A percentile compares a stretch with the other conserved stretches of the same genome.
These are phyloP conservation scores for Eimeria maxima DNA, from an alignment of 169 alveolate genomes.

Conservation along the genomic window DNA sequence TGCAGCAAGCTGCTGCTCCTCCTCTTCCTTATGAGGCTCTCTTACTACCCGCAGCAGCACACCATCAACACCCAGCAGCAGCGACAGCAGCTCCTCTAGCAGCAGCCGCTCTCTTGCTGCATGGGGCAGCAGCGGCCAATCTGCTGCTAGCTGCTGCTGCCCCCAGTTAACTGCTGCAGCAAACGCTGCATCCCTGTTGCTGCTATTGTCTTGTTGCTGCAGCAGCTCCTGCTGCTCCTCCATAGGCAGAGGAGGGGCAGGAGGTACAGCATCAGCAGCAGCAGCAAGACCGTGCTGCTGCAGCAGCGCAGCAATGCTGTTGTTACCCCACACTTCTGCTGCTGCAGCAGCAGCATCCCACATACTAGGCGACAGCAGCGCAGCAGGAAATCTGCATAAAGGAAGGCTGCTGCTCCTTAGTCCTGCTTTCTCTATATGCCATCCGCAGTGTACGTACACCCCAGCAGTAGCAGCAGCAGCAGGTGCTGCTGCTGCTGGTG, in stretches of 20 bases:
- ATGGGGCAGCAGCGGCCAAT: conserved; percentile 34
- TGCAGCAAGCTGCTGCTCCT: conserved; percentile 3
- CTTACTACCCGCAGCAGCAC: conserved; percentile 43
- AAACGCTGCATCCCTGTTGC: not conserved
- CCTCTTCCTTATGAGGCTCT: not conserved
- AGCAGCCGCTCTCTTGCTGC: conserved; percentile 56
- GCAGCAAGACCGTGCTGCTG: not conserved
- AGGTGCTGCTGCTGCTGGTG: conserved; percentile 42
- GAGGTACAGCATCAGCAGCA: no score
- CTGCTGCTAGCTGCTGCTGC: conserved; percentile 49
- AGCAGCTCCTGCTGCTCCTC: no score
- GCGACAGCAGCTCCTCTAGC: no score
- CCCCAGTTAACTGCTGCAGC: conserved; percentile 29
- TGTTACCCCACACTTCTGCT: conserved; percentile 43
- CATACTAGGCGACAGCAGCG: conserved; percentile 5
- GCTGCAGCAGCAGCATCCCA: conserved; percentile 50
- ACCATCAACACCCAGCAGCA: conserved; percentile 39
- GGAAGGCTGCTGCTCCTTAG: not conserved
- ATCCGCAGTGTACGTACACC: conserved; percentile 59
- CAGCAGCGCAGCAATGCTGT: conserved; percentile 9
- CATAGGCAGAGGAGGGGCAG: no score
- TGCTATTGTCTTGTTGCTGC: not conserved
- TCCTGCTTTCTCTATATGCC: conserved; percentile 22
- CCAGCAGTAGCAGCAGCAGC: conserved; percentile 33
- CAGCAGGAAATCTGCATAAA: not conserved